Evolutionary conservation across 2,329 filamentous ascomycete species (phyloP).

Genomic region (Colletotrichum musicola): DNA sequence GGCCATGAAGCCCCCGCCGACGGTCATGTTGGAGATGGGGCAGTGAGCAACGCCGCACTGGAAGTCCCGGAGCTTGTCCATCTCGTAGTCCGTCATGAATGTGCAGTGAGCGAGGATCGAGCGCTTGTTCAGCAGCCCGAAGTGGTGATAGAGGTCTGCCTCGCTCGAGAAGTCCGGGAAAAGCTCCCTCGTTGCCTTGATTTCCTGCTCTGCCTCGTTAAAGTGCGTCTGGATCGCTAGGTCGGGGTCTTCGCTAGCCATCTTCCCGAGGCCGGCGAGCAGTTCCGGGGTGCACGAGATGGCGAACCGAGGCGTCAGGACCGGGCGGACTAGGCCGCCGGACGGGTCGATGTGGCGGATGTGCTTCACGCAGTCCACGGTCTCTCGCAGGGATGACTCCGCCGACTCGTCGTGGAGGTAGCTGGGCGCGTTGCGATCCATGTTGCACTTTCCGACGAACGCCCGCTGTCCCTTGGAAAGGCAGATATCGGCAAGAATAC

Average conservation of each 20-base stretch:
- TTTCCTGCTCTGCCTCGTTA: slow-evolving; percentile 73
- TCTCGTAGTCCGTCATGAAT: slow-evolving; percentile 69
- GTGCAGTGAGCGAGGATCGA: slow-evolving; percentile 77
- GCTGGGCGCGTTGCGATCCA: slow-evolving; percentile 68
- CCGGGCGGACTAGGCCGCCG: slow-evolving; percentile 58
- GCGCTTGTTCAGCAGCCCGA: slow-evolving; percentile 64
- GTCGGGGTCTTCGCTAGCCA: slow-evolving; percentile 60
- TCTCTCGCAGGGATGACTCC: slow-evolving; percentile 62
- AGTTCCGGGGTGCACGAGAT: slow-evolving; percentile 69
- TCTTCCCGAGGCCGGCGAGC: slow-evolving; percentile 66
- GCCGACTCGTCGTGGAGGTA: slow-evolving; percentile 63
- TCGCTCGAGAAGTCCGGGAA: slow-evolving; percentile 70
- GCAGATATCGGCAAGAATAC: slow-evolving; percentile 68
- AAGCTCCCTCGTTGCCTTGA: slow-evolving; percentile 64
- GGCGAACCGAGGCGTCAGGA: slow-evolving; percentile 72
- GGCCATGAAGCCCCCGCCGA: slow-evolving; percentile 72
- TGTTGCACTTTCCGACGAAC: slow-evolving; percentile 73
- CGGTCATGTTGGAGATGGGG: slow-evolving; percentile 73
- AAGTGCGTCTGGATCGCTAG: slow-evolving; percentile 76
- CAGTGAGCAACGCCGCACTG: slow-evolving; percentile 74
- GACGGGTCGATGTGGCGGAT: slow-evolving; percentile 60
- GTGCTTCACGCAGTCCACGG: slow-evolving; percentile 61
- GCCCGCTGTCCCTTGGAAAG: slow-evolving; percentile 67
- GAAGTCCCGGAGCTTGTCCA: slow-evolving; percentile 57
- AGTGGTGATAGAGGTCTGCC: slow-evolving; percentile 69